phyloP scores from a whole-genome alignment of 306 rosid species.

The Prosopis cineraria region DNA sequence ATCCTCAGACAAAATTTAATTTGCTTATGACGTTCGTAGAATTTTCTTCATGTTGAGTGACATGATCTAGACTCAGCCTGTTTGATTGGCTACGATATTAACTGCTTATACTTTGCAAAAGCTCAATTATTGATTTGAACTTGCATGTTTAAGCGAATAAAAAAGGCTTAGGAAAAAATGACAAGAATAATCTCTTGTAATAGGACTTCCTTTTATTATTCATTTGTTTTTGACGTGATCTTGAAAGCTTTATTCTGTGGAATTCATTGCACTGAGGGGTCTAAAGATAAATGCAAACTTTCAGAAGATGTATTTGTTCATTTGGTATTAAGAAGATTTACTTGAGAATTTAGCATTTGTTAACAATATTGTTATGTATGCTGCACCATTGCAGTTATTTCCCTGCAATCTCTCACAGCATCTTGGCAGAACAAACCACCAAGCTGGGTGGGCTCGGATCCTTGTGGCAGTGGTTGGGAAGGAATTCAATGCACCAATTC shows the following conservation, averaged over 20 bases:
- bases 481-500: conserved; percentile 46
- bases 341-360: conserved; percentile 7
- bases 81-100: neutral
- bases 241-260: neutral
- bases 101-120: neutral
- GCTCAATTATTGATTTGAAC: neutral
- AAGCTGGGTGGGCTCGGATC: conserved; percentile 52
- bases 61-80: conserved; percentile 12
- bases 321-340: neutral
- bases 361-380: conserved; percentile 13
- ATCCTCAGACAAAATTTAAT: conserved; percentile 16
- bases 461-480: conserved; percentile 48
- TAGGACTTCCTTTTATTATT: neutral
- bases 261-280: conserved; percentile 1
- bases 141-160: neutral
- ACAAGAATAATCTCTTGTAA: neutral
- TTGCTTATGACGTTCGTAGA: neutral
- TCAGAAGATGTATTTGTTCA: neutral
- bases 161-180: neutral
- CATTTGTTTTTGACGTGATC: neutral
- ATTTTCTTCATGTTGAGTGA: conserved; percentile 2
- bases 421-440: conserved; percentile 49
- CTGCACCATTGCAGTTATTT: conserved; percentile 37
- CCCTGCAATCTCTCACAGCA: conserved; percentile 34
- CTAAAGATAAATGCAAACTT: neutral